Percentiles rank a stretch among this genome's conserved stretches.
These are phyloP conservation scores for Samsoniella hepiali DNA, from an alignment of 2,329 filamentous ascomycete genomes.

Conservation along the genomic window DNA sequence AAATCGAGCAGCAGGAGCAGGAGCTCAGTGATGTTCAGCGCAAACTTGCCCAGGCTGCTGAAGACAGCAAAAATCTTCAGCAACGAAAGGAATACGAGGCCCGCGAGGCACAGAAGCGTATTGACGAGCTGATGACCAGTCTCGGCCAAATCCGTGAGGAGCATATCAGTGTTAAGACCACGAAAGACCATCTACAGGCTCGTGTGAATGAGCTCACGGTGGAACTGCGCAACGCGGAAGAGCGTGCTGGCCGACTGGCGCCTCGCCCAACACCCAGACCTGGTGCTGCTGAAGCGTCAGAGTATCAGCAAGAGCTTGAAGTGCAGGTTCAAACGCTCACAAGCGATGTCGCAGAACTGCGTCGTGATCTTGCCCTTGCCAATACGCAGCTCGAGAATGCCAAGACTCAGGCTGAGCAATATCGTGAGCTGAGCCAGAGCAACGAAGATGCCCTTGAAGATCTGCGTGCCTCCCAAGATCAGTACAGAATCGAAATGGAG, in stretches of 20 bases:
- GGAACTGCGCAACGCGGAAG: constrained; percentile 84
- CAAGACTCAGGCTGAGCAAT: constrained; percentile 78
- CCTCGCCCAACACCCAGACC: constrained; percentile 68
- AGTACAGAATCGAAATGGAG: constrained; percentile 86
- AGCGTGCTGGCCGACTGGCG: constrained; percentile 77
- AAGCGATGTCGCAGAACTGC: constrained; percentile 80
- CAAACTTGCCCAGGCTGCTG: constrained; percentile 76
- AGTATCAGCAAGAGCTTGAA: constrained; percentile 49
- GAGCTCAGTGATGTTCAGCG: constrained; percentile 77
- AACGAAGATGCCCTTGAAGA: constrained; percentile 85
- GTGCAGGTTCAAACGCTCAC: constrained; percentile 75
- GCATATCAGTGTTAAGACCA: constrained; percentile 79
- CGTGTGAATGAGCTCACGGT: constrained; percentile 86
- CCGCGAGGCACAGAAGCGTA: constrained; percentile 82
- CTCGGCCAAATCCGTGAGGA: constrained; percentile 82
- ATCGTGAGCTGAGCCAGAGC: constrained; percentile 80
- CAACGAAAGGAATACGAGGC: constrained; percentile 87
- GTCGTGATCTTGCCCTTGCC: constrained; percentile 79
- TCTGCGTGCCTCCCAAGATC: constrained; percentile 74
- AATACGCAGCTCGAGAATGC: constrained; percentile 77
- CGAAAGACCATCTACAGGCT: constrained; percentile 81
- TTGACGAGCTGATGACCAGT: constrained; percentile 83
- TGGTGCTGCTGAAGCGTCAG: constrained; percentile 41
- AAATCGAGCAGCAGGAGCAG: constrained; percentile 73
- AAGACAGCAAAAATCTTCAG: constrained; percentile 78